Evolutionary conservation across 169 alveolate genomes (phyloP).

Genomic region (Cyclospora cayetanensis): DNA sequence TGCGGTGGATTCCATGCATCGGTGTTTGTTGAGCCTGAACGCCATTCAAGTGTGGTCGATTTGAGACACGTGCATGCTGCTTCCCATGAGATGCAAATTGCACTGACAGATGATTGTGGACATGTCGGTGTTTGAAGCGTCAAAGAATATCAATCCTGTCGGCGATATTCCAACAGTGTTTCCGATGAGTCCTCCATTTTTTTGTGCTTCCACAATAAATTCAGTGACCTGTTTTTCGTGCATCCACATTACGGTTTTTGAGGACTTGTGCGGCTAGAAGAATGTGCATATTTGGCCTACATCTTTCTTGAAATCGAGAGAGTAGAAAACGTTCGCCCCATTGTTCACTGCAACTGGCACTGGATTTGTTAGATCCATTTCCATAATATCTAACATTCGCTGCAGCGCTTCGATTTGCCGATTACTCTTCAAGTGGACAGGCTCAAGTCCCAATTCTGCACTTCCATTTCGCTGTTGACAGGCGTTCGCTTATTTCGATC

Average conservation of each 20-base stretch:
- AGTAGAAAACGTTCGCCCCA: slow-evolving; percentile 66
- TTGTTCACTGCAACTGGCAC: slow-evolving; percentile 76
- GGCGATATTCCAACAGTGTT: slow-evolving; percentile 37
- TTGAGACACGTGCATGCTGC: too few relatives aligned
- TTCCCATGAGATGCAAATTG: too few relatives aligned
- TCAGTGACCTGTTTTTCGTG: slow-evolving; percentile 63
- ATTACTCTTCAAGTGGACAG: slow-evolving; percentile 72
- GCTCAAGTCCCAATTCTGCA: slow-evolving; percentile 75
- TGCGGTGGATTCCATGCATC: slow-evolving; percentile 81
- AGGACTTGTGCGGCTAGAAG: too few relatives aligned
- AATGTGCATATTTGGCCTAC: slow-evolving; percentile 65
- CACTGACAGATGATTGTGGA: slow-evolving; percentile 35
- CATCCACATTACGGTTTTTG: too few relatives aligned
- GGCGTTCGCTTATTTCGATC: neutral
- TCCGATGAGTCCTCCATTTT: neutral
- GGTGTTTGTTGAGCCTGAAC: slow-evolving; percentile 79
- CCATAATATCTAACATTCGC: slow-evolving; percentile 67
- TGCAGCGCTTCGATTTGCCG: slow-evolving; percentile 66
- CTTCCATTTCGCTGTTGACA: too few relatives aligned
- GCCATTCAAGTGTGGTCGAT: too few relatives aligned
- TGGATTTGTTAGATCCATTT: slow-evolving; percentile 73
- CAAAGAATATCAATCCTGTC: slow-evolving; percentile 43
- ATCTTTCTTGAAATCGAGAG: slow-evolving; percentile 77
- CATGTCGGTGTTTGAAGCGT: slow-evolving; percentile 54
- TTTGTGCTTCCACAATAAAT: neutral